phyloP scores from a whole-genome alignment of 2,329 filamentous ascomycete species.

The Piedraia hortae region DNA sequence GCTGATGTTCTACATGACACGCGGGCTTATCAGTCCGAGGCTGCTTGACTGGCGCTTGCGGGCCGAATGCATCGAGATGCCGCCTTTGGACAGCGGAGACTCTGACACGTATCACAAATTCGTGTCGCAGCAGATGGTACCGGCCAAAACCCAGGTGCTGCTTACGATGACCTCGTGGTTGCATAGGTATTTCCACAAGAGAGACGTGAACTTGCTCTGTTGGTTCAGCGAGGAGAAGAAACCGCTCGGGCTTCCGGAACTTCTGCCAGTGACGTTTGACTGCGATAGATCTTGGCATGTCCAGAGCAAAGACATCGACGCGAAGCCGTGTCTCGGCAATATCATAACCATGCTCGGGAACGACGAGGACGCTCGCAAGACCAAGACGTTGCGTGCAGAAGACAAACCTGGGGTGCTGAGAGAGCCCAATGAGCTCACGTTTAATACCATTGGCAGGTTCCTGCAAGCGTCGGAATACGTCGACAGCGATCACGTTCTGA shows the following conservation, averaged over 20 bases:
- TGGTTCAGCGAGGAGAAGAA: constrained; percentile 58
- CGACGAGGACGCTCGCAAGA: constrained; percentile 39
- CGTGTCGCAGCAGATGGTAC: constrained; percentile 44
- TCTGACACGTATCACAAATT: constrained; percentile 59
- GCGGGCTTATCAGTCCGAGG: constrained; percentile 51
- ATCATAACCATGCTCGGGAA: constrained; percentile 35
- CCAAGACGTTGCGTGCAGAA: constrained; percentile 23
- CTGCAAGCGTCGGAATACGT: constrained; percentile 50
- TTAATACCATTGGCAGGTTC: constrained; percentile 68
- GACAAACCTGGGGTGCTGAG: constrained; percentile 28
- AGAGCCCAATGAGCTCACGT: constrained; percentile 31
- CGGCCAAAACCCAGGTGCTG: constrained; percentile 48
- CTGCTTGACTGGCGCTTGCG: constrained; percentile 62
- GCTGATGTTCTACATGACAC: constrained; percentile 68
- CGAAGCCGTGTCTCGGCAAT: constrained; percentile 19
- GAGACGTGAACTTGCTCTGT: constrained; percentile 45
- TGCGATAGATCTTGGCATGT: constrained; percentile 42
- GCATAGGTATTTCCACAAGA: constrained; percentile 59
- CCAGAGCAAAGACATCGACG: constrained; percentile 14
- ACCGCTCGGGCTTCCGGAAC: constrained; percentile 8
- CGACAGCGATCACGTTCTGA: constrained; percentile 50
- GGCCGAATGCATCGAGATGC: constrained; percentile 46
- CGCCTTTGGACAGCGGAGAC: constrained; percentile 63
- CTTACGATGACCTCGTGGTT: constrained; percentile 53
- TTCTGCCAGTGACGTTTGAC: constrained; percentile 4